A percentile compares a stretch with the other conserved stretches of the same genome.
These are phyloP conservation scores for Cinnamomum chago DNA, from an alignment of 164 flowering plant species.

Conservation along the genomic window DNA sequence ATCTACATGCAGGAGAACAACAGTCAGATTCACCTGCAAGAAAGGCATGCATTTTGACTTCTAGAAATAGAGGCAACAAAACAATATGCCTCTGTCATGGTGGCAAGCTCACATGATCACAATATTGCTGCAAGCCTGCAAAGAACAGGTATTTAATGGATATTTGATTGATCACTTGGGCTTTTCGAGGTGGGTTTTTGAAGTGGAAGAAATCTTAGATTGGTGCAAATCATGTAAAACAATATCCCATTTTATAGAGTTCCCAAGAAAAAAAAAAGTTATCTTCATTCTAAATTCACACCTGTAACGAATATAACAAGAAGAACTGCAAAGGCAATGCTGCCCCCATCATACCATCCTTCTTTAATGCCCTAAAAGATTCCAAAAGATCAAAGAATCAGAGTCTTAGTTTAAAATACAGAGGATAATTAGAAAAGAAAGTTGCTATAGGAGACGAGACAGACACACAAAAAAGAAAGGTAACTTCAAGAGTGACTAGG, in stretches of 20 bases:
- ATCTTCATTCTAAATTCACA: constrained; percentile 15
- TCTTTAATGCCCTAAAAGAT: constrained; percentile 65
- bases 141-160: no score
- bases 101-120: no score
- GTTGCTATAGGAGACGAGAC: no score
- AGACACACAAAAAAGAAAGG: neutral
- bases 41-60: no score
- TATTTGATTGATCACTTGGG: no score
- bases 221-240: neutral
- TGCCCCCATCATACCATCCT: constrained; percentile 99
- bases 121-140: no score
- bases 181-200: no score
- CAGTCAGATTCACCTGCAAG: no score
- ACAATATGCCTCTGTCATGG: no score
- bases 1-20: no score
- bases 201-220: no score
- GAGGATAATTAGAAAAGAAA: neutral
- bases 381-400: neutral
- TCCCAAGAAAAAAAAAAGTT: neutral
- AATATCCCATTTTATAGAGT: neutral
- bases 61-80: no score
- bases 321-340: constrained; percentile 85
- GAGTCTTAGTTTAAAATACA: neutral
- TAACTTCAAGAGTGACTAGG: neutral
- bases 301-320: constrained; percentile 93